Evolutionary conservation across 2,329 filamentous ascomycete genomes (phyloP).

Genomic region (Fusarium nodosum): DNA sequence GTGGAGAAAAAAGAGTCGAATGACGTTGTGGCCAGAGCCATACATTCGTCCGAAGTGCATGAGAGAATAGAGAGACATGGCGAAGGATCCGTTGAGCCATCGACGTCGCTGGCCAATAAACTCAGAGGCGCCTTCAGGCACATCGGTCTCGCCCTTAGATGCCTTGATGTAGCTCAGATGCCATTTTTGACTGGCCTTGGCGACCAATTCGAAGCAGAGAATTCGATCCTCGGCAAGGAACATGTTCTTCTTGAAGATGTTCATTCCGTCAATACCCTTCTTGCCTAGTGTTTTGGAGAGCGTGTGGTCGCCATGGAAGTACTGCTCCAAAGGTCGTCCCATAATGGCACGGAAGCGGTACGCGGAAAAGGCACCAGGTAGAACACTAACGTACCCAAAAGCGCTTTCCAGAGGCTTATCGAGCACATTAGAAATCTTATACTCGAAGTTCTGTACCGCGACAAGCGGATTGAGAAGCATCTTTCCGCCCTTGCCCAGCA

Average conservation of each 20-base stretch:
- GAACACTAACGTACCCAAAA: slow-evolving; percentile 47
- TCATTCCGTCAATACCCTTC: slow-evolving; percentile 49
- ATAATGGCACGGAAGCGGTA: slow-evolving; percentile 47
- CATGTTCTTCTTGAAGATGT: slow-evolving; percentile 50
- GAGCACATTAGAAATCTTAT: slow-evolving; percentile 48
- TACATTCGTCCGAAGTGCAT: slow-evolving; percentile 47
- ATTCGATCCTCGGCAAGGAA: slow-evolving; percentile 47
- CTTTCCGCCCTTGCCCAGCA: slow-evolving; percentile 44
- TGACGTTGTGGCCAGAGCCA: slow-evolving; percentile 42
- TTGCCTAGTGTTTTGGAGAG: slow-evolving; percentile 46
- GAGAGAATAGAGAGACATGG: slow-evolving; percentile 46
- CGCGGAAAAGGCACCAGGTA: slow-evolving; percentile 46
- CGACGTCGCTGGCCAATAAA: slow-evolving; percentile 46
- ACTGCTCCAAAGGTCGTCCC: slow-evolving; percentile 45
- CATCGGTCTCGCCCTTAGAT: slow-evolving; percentile 47
- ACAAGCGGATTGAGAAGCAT: slow-evolving; percentile 47
- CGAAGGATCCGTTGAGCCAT: slow-evolving; percentile 47
- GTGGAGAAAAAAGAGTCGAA: slow-evolving; percentile 46
- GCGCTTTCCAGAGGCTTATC: slow-evolving; percentile 47
- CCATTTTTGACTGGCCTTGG: slow-evolving; percentile 47
- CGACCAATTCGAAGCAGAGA: slow-evolving; percentile 47
- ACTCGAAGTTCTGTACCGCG: slow-evolving; percentile 48
- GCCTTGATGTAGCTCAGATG: slow-evolving; percentile 48
- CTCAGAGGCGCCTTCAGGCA: slow-evolving; percentile 45
- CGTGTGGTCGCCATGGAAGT: slow-evolving; percentile 47